Conservation (phyloP, 352 stramenopile genomes). For the Pythium grandisporangium region DNA sequence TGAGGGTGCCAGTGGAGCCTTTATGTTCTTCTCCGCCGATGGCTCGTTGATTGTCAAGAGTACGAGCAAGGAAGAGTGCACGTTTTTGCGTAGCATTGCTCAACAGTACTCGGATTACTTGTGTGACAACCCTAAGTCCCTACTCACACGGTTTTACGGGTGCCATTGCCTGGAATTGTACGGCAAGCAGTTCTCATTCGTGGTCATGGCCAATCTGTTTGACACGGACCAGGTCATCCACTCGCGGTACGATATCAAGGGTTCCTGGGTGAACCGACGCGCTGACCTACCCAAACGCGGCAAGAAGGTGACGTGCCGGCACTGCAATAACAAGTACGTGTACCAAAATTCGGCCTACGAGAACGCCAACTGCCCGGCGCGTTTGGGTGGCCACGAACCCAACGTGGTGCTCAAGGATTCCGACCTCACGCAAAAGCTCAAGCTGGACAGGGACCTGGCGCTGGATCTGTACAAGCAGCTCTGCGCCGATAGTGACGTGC, state of each 20-base stretch:
- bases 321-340: constrained; percentile 83
- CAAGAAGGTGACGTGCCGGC: constrained; percentile 84
- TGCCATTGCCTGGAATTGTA: constrained; percentile 88
- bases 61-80: constrained; percentile 82
- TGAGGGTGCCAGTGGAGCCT: constrained; percentile 83
- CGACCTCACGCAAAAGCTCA: constrained; percentile 85
- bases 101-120: constrained; percentile 85
- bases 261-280: constrained; percentile 84
- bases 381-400: constrained; percentile 73
- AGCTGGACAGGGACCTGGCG: constrained; percentile 59
- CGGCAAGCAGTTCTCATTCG: constrained; percentile 87
- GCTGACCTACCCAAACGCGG: constrained; percentile 72
- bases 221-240: constrained; percentile 85
- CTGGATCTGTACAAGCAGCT: constrained; percentile 72
- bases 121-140: constrained; percentile 70
- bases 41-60: constrained; percentile 88
- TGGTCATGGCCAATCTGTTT: constrained; percentile 91
- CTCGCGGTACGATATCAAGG: constrained; percentile 88
- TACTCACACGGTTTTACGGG: constrained; percentile 87
- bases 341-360: constrained; percentile 60
- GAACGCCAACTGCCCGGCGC: constrained; percentile 63
- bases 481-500: constrained; percentile 67
- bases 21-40: constrained; percentile 90
- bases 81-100: constrained; percentile 80
- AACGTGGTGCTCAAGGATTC: constrained; percentile 87